Conservation (phyloP, 1,284 basidiomycete species). For the Tilletia indica region DNA sequence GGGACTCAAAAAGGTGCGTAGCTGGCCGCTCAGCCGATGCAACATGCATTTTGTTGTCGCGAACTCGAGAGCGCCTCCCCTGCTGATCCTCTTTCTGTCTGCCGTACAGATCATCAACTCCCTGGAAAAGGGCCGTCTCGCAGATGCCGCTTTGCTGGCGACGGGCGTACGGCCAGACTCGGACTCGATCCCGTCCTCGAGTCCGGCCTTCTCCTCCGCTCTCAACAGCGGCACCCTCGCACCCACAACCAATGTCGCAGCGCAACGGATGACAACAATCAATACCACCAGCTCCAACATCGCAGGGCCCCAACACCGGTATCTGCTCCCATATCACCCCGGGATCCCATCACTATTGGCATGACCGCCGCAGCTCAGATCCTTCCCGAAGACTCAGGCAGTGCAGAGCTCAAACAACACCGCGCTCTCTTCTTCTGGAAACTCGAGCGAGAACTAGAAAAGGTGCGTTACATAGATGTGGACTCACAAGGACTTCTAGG, state of each 20-base stretch:
- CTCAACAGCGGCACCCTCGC: slow-evolving; percentile 5
- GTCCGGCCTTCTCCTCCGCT: slow-evolving; percentile 16
- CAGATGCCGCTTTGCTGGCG: slow-evolving; percentile 82
- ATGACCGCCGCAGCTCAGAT: slow-evolving; percentile 32
- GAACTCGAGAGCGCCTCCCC: neutral
- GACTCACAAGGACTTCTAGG: too few relatives aligned
- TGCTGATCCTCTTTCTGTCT: neutral
- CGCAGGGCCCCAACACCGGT: neutral
- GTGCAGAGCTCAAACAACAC: slow-evolving; percentile 65
- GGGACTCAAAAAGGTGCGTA: slow-evolving; percentile 75
- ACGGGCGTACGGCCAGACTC: slow-evolving; percentile 70
- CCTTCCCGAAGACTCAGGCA: slow-evolving; percentile 36
- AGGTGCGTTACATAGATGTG: slow-evolving; percentile 62
- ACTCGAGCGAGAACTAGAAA: slow-evolving; percentile 93
- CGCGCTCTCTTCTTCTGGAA: slow-evolving; percentile 99
- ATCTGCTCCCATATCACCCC: neutral
- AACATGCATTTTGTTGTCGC: neutral
- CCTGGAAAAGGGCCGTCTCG: slow-evolving; percentile 83
- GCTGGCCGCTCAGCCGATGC: neutral
- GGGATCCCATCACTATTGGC: neutral
- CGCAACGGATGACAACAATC: neutral
- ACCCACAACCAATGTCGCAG: slow-evolving; percentile 7
- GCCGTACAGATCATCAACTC: slow-evolving; percentile 80
- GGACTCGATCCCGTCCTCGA: slow-evolving; percentile 22
- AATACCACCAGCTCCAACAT: too few relatives aligned